Evolutionary conservation across 495 filamentous ascomycete genomes (phyloP), one percentile per base, ranked within the genome.

Genomic region (Penicillium argentinense): DNA sequence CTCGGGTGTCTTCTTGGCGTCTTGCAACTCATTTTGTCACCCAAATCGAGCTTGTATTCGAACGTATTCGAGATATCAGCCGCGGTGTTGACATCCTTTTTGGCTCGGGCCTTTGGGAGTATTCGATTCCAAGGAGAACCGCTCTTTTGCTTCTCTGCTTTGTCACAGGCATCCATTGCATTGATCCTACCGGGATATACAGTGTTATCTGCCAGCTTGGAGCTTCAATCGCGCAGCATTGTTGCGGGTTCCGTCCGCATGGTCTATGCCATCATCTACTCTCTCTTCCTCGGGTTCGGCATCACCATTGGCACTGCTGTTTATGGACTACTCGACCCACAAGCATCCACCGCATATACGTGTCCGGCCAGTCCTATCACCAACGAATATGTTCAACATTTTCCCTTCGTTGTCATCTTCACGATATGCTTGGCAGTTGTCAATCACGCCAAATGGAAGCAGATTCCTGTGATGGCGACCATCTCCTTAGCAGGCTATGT

Each of bases 241-340:
- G 85, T 97, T 4, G 89, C 92, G 13, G 92, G 92, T 2, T 91
- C 88, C 5, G 88, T 96, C 9, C 88, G 92, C 36, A 91, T 97
- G 86, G 89, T 97, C 5, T 96, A 97, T 53, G 89, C 92, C 6
- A 86, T 97, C 43, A 92, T 97, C 23, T 97, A 97, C 66, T 92
- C 91, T 1, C 75, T 97, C 2, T 95, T 97, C 66, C 84, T 97
- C 6, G 92, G 92, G n/a, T 97, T 92, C 56, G 93, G 92, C 5
- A 96, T 97, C 55, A 97, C 93, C 4, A 88, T 97, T 26, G 92
- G 92, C 19, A 92, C 92, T 0, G 87, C 87, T 2, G 75, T 97
- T 6, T 96, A 95, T 56, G 93, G 92, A 14, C 73, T 91, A 16
- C 74, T 96, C 43, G 88, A 95, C 65, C 28, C 72, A 3, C 72